A percentile compares a stretch with the other conserved stretches of the same genome.
Conservation (phyloP, 805 yeast species). For the Ogataea methanolica region DNA sequence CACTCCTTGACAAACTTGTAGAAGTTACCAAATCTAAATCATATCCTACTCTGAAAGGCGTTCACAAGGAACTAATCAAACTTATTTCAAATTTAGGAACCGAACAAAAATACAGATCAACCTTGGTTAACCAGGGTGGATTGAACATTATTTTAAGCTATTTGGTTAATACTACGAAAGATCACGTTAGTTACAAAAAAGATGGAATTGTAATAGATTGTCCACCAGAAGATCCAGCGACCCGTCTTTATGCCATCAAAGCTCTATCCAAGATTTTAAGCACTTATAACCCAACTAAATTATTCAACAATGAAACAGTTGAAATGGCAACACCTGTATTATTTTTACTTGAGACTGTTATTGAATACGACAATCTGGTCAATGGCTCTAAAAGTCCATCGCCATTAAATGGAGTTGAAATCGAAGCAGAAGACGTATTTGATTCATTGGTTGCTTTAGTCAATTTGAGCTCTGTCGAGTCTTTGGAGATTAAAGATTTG, state of each 20-base stretch:
- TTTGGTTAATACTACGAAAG: constrained; percentile 30
- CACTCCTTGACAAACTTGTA: constrained; percentile 14
- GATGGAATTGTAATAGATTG: constrained; percentile 21
- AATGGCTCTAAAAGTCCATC: constrained; percentile 17
- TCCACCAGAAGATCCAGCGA: constrained; percentile 15
- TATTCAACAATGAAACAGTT: constrained; percentile 32
- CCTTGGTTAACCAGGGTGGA: constrained; percentile 44
- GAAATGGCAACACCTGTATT: constrained; percentile 41
- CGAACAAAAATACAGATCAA: constrained; percentile 25
- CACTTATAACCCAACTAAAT: constrained; percentile 37
- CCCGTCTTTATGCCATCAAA: constrained; percentile 34
- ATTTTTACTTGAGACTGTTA: constrained; percentile 43
- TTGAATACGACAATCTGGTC: constrained; percentile 30
- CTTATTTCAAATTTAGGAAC: constrained; percentile 34
- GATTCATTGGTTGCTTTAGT: constrained; percentile 46
- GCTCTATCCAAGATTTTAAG: constrained; percentile 42
- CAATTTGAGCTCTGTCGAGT: constrained; percentile 41
- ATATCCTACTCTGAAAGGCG: constrained; percentile 15
- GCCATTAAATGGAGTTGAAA: constrained; percentile 18
- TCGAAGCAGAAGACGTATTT: constrained; percentile 34
- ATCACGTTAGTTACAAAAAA: constrained; percentile 16
- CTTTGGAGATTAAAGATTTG: constrained; percentile 30
- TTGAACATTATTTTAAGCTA: constrained; percentile 35
- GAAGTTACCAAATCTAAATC: constrained; percentile 9
- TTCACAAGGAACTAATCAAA: constrained; percentile 27